These are phyloP conservation scores for Umbelopsis sp. DNA, from an alignment of 192 early-diverging fungal genomes.

Conservation along the genomic window DNA sequence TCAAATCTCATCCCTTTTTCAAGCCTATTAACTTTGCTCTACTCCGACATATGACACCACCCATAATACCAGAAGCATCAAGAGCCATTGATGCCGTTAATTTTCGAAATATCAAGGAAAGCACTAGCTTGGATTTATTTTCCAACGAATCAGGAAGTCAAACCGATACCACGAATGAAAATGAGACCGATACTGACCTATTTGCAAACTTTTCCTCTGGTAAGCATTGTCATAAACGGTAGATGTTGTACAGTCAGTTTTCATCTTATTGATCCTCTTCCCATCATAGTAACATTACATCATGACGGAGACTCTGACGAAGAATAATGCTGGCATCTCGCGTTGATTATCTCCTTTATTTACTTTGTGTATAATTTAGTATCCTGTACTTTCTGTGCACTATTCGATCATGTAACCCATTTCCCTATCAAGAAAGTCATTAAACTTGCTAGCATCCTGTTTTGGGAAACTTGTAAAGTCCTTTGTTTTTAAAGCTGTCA, in stretches of 20 bases:
- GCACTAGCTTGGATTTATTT: conserved; percentile 64
- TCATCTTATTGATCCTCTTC: conserved; percentile 9
- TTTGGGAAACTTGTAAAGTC: conserved; percentile 38
- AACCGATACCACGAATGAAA: not conserved
- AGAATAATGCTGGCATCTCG: conserved; percentile 20
- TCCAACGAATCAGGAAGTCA: conserved; percentile 40
- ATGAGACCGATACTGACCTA: not conserved
- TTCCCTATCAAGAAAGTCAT: conserved; percentile 37
- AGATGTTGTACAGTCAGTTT: not conserved
- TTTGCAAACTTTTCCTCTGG: conserved; percentile 58
- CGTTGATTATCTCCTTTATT: not conserved
- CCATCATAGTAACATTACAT: conserved; percentile 54
- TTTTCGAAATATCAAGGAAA: conserved; percentile 65
- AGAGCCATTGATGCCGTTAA: conserved; percentile 65
- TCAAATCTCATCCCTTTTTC: conserved; percentile 94
- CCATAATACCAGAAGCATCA: conserved; percentile 72
- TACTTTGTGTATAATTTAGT: not conserved
- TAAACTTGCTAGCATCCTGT: conserved; percentile 36
- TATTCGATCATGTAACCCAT: conserved; percentile 29
- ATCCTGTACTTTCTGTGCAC: not conserved
- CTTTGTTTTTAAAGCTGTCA: conserved; percentile 27
- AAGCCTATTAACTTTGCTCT: conserved; percentile 92
- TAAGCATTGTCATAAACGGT: conserved; percentile 52
- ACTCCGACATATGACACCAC: conserved; percentile 80
- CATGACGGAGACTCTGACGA: conserved; percentile 59